phyloP scores from a whole-genome alignment of 2,329 filamentous ascomycete species.

The Trichoderma sp. region DNA sequence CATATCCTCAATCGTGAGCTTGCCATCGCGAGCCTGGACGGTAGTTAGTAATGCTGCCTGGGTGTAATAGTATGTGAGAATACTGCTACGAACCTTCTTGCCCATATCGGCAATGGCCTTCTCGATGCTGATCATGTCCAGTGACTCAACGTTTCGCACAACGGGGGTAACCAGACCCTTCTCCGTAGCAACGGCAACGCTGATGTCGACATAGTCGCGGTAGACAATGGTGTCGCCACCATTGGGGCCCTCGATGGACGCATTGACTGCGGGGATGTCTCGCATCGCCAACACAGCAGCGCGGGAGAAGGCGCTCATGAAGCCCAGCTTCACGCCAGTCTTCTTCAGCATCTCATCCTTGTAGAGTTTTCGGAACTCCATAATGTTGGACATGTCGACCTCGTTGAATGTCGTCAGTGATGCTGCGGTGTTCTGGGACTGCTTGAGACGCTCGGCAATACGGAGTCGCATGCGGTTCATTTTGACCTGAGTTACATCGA shows the following conservation, averaged over 20 bases:
- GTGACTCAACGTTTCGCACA: slow-evolving; percentile 85
- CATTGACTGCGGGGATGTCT: slow-evolving; percentile 92
- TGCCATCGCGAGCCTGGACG: slow-evolving; percentile 81
- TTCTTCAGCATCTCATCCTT: slow-evolving; percentile 97
- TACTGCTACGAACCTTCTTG: slow-evolving; percentile 71
- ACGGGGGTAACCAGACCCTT: slow-evolving; percentile 97
- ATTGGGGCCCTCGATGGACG: slow-evolving; percentile 93
- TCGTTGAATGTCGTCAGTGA: slow-evolving; percentile 99
- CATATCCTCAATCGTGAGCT: slow-evolving; percentile 99
- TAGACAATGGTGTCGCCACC: slow-evolving; percentile 98
- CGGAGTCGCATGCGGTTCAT: slow-evolving; percentile 99
- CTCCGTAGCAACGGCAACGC: slow-evolving; percentile 93
- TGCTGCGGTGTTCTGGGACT: slow-evolving; percentile 97
- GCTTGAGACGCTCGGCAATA: slow-evolving; percentile 96
- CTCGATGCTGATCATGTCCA: slow-evolving; percentile 90
- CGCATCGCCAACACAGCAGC: slow-evolving; percentile 90
- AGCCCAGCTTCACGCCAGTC: slow-evolving; percentile 96
- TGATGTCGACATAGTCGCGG: slow-evolving; percentile 96
- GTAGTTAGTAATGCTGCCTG: background rate
- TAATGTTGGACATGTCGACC: slow-evolving; percentile 96
- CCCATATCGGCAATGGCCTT: slow-evolving; percentile 89
- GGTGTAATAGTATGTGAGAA: background rate
- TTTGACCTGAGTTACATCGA: slow-evolving; percentile 68
- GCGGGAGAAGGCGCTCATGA: slow-evolving; percentile 97
- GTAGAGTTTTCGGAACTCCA: slow-evolving; percentile 96